phyloP scores from a whole-genome alignment of 208 protist species.

The Vickermania spadyakhi region DNA sequence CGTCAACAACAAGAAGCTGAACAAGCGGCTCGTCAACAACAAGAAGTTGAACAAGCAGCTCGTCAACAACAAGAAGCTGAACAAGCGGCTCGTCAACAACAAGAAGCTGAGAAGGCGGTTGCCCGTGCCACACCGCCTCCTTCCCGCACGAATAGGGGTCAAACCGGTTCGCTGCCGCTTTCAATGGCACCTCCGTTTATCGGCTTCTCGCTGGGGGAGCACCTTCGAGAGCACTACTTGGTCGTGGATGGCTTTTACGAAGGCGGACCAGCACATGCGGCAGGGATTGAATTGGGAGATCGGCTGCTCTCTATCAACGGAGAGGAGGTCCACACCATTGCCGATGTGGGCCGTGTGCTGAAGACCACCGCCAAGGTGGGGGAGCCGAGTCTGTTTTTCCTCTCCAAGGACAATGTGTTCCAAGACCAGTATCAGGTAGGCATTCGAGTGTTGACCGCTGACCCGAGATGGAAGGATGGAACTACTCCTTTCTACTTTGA shows the following conservation, averaged over 20 bases:
- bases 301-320: constrained; percentile 13
- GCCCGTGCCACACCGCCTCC: too few relatives aligned
- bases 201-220: neutral
- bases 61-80: constrained; percentile 5
- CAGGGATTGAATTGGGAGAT: constrained; percentile 30
- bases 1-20: constrained; percentile 5
- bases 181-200: constrained; percentile 1
- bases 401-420: neutral
- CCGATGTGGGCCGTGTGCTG: constrained; percentile 2
- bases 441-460: neutral
- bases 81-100: neutral
- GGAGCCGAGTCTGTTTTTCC: neutral
- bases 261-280: constrained; percentile 22
- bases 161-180: neutral
- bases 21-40: neutral
- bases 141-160: too few relatives aligned
- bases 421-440: neutral
- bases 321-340: constrained; percentile 4
- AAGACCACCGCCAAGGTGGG: neutral
- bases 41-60: constrained; percentile 1
- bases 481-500: neutral
- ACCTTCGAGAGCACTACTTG: constrained; percentile 18
- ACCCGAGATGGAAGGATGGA: neutral
- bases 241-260: constrained; percentile 40
- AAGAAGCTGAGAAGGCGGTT: too few relatives aligned